Percentiles rank a stretch among this genome's conserved stretches.
Evolutionary conservation across 495 filamentous ascomycete genomes (phyloP).

Genomic region (Bacidia rubella): DNA sequence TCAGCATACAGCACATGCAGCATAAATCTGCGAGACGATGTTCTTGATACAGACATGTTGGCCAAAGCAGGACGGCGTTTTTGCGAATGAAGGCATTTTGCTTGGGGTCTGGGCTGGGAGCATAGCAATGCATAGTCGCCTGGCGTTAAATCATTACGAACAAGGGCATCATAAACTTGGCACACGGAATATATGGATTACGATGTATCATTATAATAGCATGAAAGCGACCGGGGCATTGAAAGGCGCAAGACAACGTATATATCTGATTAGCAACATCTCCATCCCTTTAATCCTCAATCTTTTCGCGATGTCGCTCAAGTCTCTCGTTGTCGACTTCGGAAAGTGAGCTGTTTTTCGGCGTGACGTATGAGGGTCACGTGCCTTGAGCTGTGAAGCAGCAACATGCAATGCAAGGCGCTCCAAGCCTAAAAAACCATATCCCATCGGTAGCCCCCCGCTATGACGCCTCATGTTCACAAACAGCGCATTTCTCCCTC

Average conservation of each 20-base stretch:
- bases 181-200: too few relatives aligned
- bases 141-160: too few relatives aligned
- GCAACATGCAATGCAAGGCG: neutral
- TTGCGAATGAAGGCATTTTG: slow-evolving; percentile 1
- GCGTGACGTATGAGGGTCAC: too few relatives aligned
- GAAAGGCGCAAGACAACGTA: too few relatives aligned
- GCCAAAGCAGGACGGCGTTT: neutral
- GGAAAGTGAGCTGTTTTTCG: too few relatives aligned
- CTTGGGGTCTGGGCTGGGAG: neutral
- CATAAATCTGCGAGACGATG: neutral
- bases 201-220: neutral
- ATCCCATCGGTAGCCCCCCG: neutral
- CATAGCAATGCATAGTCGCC: neutral
- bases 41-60: neutral
- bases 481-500: neutral
- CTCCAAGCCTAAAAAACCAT: neutral
- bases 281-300: too few relatives aligned
- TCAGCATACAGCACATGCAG: neutral
- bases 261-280: too few relatives aligned
- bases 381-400: neutral
- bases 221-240: neutral
- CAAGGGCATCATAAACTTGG: too few relatives aligned
- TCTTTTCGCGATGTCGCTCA: too few relatives aligned
- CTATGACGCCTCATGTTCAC: neutral
- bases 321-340: too few relatives aligned